phyloP scores from a whole-genome alignment of 2,329 filamentous ascomycete species.

The Penicillium sp. region DNA sequence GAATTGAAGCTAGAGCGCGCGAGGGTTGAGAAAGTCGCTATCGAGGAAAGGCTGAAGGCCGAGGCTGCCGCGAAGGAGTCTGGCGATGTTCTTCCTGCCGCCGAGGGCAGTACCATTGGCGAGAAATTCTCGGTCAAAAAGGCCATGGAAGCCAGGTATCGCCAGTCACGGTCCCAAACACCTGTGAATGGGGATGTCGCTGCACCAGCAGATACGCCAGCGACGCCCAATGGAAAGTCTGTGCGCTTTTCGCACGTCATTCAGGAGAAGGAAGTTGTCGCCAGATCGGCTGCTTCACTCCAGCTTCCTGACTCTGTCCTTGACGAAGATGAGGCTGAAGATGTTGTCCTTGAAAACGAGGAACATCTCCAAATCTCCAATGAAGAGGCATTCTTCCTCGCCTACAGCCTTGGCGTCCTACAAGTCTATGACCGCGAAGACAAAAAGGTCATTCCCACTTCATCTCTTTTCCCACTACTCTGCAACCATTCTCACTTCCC shows the following conservation, averaged over 20 bases:
- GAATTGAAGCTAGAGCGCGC: conserved; percentile 89
- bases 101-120: conserved; percentile 20
- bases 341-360: conserved; percentile 48
- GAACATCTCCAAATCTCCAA: conserved; percentile 91
- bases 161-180: conserved; percentile 21
- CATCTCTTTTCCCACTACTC: conserved; percentile 64
- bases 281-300: conserved; percentile 19
- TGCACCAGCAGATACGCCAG: conserved; percentile 10
- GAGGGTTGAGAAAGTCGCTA: conserved; percentile 78
- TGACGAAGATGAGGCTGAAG: conserved; percentile 24
- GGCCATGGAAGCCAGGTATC: conserved; percentile 31
- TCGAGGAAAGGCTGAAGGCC: conserved; percentile 66
- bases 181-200: conserved; percentile 11
- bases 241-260: conserved; percentile 69
- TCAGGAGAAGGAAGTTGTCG: conserved; percentile 60
- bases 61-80: conserved; percentile 45
- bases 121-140: conserved; percentile 36
- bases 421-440: conserved; percentile 49
- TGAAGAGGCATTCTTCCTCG: conserved; percentile 89
- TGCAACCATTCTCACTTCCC: conserved; percentile 70
- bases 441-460: conserved; percentile 48
- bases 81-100: conserved; percentile 8
- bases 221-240: conserved; percentile 50
- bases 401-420: conserved; percentile 75
- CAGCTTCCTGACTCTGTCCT: conserved; percentile 5